phyloP scores from a whole-genome alignment of 139 green algal genomes.

The Chlamydomonas sp. region DNA sequence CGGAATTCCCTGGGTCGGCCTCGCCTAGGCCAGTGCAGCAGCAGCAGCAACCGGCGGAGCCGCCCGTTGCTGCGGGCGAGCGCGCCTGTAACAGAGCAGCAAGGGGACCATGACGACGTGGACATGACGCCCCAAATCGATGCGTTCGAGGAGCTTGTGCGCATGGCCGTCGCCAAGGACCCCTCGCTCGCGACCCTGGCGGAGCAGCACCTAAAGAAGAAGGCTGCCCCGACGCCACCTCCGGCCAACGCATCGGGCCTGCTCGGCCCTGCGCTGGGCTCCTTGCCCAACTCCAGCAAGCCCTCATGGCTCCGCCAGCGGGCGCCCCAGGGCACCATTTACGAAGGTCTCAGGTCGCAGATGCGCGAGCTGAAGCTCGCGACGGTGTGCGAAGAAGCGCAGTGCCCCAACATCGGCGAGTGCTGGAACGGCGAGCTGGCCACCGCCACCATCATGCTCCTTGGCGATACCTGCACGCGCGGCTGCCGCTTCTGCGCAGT shows the following conservation, averaged over 20 bases:
- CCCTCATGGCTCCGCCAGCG: constrained; percentile 94
- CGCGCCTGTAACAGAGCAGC: neutral
- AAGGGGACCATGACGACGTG: neutral
- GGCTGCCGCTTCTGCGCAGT: constrained; percentile 93
- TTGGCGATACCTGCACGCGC: constrained; percentile 88
- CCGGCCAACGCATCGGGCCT: constrained; percentile 29
- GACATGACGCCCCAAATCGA: constrained; percentile 51
- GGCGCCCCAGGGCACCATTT: constrained; percentile 91
- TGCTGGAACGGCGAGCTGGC: constrained; percentile 87
- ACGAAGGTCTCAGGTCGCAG: constrained; percentile 79
- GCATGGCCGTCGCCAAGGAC: constrained; percentile 80
- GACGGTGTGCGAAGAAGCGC: constrained; percentile 94
- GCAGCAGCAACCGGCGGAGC: neutral
- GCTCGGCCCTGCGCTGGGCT: constrained; percentile 52
- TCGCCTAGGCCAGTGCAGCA: too few relatives aligned
- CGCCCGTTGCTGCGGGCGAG: neutral
- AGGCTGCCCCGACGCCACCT: neutral
- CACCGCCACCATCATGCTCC: constrained; percentile 91
- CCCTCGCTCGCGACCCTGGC: constrained; percentile 73
- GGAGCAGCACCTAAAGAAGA: constrained; percentile 57
- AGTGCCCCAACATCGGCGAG: constrained; percentile 93
- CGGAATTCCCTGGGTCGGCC: too few relatives aligned
- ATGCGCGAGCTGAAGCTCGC: constrained; percentile 83
- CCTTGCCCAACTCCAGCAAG: constrained; percentile 78
- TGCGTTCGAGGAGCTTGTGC: constrained; percentile 88